A percentile compares a stretch with the other conserved stretches of the same genome.
Conservation (phyloP, 2,329 filamentous ascomycete genomes). For the Fusarium haematococcum region DNA sequence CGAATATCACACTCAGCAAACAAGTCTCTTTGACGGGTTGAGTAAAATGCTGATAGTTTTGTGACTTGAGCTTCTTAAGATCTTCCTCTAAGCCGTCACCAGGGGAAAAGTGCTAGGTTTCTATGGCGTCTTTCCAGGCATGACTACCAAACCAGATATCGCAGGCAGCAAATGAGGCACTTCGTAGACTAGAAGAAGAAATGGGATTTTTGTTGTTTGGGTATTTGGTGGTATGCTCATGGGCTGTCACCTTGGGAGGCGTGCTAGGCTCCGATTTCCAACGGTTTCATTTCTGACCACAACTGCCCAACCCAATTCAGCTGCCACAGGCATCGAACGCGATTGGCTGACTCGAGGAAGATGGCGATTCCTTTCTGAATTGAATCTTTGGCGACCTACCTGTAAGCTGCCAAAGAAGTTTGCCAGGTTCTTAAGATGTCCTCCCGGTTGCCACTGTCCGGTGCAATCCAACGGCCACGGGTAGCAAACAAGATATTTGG, state of each 20-base stretch:
- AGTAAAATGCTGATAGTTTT: too few species aligned
- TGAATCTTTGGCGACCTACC: neutral
- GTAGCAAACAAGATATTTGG: neutral
- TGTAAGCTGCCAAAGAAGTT: neutral
- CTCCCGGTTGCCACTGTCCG: neutral
- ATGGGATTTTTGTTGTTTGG: neutral
- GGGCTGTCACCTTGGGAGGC: neutral
- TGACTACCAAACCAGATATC: neutral
- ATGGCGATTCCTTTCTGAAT: neutral
- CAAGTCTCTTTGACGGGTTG: too few species aligned
- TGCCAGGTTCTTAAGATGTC: neutral
- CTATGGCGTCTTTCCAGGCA: neutral
- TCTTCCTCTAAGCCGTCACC: neutral
- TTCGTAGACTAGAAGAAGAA: neutral
- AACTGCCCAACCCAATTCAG: neutral
- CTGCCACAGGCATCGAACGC: neutral
- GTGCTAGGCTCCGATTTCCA: neutral
- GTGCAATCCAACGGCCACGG: neutral
- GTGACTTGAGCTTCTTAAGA: neutral
- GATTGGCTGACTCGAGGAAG: neutral
- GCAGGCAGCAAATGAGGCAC: neutral
- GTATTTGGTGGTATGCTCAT: neutral
- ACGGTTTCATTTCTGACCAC: neutral
- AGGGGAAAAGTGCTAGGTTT: neutral
- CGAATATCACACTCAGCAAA: too few species aligned